Evolutionary conservation across 2,329 filamentous ascomycete genomes (phyloP).

Genomic region (Epichloe amarillans): DNA sequence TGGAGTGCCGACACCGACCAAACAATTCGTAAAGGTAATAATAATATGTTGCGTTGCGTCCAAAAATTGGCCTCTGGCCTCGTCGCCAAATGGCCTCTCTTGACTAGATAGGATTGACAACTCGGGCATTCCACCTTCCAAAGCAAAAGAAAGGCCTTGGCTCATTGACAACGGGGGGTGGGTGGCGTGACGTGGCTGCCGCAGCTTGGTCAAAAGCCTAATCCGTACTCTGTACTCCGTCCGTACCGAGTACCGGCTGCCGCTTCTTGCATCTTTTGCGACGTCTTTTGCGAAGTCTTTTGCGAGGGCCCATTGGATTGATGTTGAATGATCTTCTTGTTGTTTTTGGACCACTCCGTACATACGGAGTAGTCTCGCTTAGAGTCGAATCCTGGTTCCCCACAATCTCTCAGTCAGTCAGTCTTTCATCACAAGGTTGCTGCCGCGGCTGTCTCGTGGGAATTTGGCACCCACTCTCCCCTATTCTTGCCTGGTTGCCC

Average conservation of each 20-base stretch:
- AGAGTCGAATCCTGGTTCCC: too few species aligned
- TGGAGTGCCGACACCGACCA: too few species aligned
- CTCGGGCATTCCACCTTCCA: slow-evolving; percentile 3
- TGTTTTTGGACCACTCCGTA: neutral
- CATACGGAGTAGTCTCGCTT: too few species aligned
- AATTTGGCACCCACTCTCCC: neutral
- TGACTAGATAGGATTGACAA: neutral
- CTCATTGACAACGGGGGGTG: neutral
- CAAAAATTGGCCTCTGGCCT: neutral
- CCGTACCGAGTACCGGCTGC: neutral
- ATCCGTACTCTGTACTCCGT: neutral
- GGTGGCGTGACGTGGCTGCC: neutral
- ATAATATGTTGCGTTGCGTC: neutral
- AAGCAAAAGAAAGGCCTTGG: neutral
- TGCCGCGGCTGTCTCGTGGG: neutral
- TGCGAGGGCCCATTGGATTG: neutral
- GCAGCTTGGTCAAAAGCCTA: neutral
- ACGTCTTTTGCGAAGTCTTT: neutral
- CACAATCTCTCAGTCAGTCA: too few species aligned
- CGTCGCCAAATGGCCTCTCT: neutral
- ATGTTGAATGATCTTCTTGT: too few species aligned
- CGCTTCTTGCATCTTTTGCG: neutral
- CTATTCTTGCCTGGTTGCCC: neutral
- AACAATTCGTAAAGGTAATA: neutral
- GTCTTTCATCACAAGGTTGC: neutral